A percentile compares a stretch with the other conserved stretches of the same genome.
Conservation (phyloP, 495 filamentous ascomycete species). For the Tuber borchii region DNA sequence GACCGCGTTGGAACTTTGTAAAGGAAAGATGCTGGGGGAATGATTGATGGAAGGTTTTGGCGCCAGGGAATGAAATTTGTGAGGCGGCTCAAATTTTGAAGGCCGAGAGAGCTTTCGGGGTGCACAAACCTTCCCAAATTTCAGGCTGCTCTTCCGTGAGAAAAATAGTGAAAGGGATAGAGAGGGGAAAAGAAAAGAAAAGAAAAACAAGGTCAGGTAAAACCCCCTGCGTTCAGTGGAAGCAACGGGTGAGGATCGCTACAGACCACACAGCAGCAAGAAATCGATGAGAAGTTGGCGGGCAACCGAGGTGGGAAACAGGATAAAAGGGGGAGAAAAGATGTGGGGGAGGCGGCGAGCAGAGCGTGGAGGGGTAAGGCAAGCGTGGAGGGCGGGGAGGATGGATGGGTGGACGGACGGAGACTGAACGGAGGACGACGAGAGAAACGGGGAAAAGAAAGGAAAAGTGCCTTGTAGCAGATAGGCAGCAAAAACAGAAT, state of each 20-base stretch:
- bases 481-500: neutral
- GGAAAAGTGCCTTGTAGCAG: neutral
- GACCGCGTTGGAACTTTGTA: neutral
- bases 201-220: neutral
- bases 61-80: neutral
- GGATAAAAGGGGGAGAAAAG: conserved; percentile 27
- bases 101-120: conserved; percentile 14
- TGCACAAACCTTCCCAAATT: conserved; percentile 36
- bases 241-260: conserved; percentile 38
- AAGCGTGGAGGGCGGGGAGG: conserved; percentile 27
- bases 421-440: neutral
- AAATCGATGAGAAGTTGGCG: conserved; percentile 30
- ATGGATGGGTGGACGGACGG: conserved; percentile 7
- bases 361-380: conserved; percentile 39
- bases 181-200: conserved; percentile 27
- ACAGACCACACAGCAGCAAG: conserved; percentile 22
- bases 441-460: neutral
- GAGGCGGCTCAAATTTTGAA: neutral
- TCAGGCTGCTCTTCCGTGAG: conserved; percentile 24
- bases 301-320: conserved; percentile 36
- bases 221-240: conserved; percentile 36
- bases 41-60: neutral
- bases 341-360: conserved; percentile 27
- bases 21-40: neutral
- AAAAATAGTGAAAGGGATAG: conserved; percentile 20